Evolutionary conservation across 345 rosid genomes (phyloP), one percentile per base, ranked within the genome.

Genomic region (Turritis glabra): DNA sequence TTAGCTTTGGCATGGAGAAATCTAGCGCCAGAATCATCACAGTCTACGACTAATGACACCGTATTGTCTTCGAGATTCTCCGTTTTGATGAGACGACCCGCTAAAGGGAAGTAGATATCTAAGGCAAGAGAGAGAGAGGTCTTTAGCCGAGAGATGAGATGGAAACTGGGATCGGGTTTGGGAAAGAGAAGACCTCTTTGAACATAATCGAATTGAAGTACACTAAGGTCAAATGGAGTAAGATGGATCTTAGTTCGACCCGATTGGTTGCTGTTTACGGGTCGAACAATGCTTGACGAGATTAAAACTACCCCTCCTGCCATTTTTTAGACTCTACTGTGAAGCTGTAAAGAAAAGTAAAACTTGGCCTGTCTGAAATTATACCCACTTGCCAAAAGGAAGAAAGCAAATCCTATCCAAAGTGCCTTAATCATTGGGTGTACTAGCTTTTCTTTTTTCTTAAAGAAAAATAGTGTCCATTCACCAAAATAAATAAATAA

Each of bases 1-100:
- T 81, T 72, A 0, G 82, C 81, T 2, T 15, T 64, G 3, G 82
- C 82, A 17, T 81, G 85, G 18, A 66, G 62, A 25, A 82, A 85
- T 3, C 14, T 62, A 30, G 70, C 80, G 3, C 75, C 75, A 6
- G 70, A 62, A n/a, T 25, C 59, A 23, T 75, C 41, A 2, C 80
- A 69, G 8, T 69, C 57, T 46, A 69, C 23, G 65, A 2, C 18
- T 23, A 50, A 69, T 11, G 80, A 76, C 13, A 46, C 64, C 9
- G 71, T 69, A 0, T 62, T 18, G 51, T 69, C 80, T 23, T 76
- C 58, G 6, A 5, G 73, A 60, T 76, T 52, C 7, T 69, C 30
- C 1, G 12, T 21, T 59, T 69, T 68, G 6, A 17, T 64, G 2
- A 76, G 69, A 69, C 64, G 64, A 9, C 79, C 75, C 0, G 79